A percentile compares a stretch with the other conserved stretches of the same genome.
phyloP scores from a whole-genome alignment of 352 stramenopile species.

The Globisporangium polare region DNA sequence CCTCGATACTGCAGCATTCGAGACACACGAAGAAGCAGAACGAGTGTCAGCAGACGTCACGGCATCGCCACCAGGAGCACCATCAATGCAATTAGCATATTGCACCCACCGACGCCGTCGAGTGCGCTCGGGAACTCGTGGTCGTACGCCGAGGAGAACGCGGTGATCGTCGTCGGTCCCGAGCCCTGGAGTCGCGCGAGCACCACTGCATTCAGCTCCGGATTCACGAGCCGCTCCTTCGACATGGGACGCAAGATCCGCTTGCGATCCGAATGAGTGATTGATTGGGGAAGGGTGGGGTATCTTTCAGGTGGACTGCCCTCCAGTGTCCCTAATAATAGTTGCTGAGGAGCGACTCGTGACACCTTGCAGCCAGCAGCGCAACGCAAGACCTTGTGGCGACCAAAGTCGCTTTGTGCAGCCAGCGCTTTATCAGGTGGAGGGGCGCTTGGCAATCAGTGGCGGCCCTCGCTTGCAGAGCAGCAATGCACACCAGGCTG shows the following conservation, averaged over 20 bases:
- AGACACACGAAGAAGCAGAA: background rate
- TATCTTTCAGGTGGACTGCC: background rate
- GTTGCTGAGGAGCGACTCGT: background rate
- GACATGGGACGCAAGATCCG: constrained; percentile 29
- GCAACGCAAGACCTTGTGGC: background rate
- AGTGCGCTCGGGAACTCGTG: constrained; percentile 52
- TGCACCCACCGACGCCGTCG: constrained; percentile 48
- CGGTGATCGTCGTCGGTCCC: constrained; percentile 44
- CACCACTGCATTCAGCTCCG: constrained; percentile 47
- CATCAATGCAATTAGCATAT: background rate
- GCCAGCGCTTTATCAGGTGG: background rate
- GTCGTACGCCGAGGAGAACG: constrained; percentile 53
- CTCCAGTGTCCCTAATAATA: constrained; percentile 18
- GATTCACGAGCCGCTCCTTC: constrained; percentile 52
- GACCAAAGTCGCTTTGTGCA: too few species aligned
- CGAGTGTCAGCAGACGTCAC: background rate
- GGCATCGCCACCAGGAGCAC: background rate
- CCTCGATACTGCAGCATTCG: constrained; percentile 36
- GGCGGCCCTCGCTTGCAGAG: background rate
- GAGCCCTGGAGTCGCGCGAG: constrained; percentile 46
- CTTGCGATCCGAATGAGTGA: constrained; percentile 10
- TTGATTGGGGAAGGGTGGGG: background rate
- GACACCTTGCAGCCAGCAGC: background rate
- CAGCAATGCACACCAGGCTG: background rate
- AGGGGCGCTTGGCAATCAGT: background rate